Conservation (phyloP, 2,329 filamentous ascomycete genomes). For the Helotiales sp. region DNA sequence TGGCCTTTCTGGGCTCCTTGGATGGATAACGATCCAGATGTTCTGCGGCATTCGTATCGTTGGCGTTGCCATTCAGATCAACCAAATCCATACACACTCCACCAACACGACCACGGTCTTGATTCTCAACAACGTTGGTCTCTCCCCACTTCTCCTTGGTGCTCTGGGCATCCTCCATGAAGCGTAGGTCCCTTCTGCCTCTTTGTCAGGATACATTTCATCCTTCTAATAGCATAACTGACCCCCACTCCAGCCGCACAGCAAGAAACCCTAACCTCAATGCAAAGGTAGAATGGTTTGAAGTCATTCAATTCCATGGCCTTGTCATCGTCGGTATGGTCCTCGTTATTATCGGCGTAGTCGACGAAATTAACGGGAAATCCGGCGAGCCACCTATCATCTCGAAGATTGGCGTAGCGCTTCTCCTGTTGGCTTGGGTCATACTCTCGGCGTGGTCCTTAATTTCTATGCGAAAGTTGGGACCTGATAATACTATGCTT, state of each 20-base stretch:
- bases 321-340: not conserved
- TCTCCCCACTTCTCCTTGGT: constrained; percentile 25
- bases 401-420: constrained; percentile 1
- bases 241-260: not conserved
- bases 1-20: constrained; percentile 37
- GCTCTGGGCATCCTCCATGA: constrained; percentile 23
- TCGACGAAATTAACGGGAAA: not conserved
- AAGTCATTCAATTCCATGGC: constrained; percentile 1
- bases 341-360: constrained; percentile 3
- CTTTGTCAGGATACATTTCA: not conserved
- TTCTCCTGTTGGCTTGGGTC: not conserved
- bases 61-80: constrained; percentile 34
- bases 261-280: constrained; percentile 4
- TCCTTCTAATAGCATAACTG: too few relatives aligned
- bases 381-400: not conserved
- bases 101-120: not conserved
- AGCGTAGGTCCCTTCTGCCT: not conserved
- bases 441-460: not conserved
- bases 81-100: constrained; percentile 23
- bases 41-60: constrained; percentile 42
- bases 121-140: constrained; percentile 19
- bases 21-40: constrained; percentile 40
- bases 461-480: not conserved
- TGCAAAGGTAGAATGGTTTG: constrained; percentile 4
- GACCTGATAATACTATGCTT: not conserved